Percentiles rank a stretch among this genome's conserved stretches.
phyloP scores from a whole-genome alignment of 2,329 filamentous ascomycete species.

The Clarireedia paspali region DNA sequence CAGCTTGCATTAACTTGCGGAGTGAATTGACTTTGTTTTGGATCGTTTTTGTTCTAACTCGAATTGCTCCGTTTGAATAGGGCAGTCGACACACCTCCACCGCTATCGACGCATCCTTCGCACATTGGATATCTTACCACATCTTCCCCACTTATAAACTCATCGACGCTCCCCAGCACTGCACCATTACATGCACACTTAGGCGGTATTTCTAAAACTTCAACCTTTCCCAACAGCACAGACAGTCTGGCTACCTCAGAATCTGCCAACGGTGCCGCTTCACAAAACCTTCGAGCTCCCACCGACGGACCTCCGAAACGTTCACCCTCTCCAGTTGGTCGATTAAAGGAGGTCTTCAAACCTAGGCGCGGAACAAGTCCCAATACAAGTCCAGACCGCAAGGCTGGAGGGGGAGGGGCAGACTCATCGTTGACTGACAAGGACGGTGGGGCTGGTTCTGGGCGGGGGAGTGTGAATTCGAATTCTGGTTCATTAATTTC shows the following conservation, averaged over 20 bases:
- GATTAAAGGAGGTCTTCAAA: conserved; percentile 64
- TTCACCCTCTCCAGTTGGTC: conserved; percentile 62
- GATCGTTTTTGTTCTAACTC: conserved; percentile 2
- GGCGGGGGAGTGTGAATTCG: conserved; percentile 25
- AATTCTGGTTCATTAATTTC: conserved; percentile 26
- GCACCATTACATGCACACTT: conserved; percentile 27
- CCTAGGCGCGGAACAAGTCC: conserved; percentile 34
- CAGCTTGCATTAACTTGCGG: conserved; percentile 5
- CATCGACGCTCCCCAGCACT: conserved; percentile 40
- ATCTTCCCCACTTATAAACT: conserved; percentile 59
- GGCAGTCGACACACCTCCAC: conserved; percentile 24
- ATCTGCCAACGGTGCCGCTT: conserved; percentile 29
- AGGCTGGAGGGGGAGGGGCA: conserved; percentile 17
- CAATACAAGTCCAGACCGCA: conserved; percentile 39
- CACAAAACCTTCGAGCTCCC: conserved; percentile 35
- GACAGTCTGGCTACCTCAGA: conserved; percentile 25
- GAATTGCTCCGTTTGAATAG: conserved; percentile 3
- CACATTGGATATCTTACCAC: conserved; percentile 62
- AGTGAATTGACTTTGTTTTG: conserved; percentile 2
- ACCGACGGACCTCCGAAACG: conserved; percentile 42
- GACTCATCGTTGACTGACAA: conserved; percentile 14
- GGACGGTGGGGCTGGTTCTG: conserved; percentile 16
- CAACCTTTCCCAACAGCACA: conserved; percentile 29
- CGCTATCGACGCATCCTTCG: conserved; percentile 52
- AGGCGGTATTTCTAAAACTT: conserved; percentile 31